Conservation (phyloP, 2,329 filamentous ascomycete species). For the Arachnomyces sp. region DNA sequence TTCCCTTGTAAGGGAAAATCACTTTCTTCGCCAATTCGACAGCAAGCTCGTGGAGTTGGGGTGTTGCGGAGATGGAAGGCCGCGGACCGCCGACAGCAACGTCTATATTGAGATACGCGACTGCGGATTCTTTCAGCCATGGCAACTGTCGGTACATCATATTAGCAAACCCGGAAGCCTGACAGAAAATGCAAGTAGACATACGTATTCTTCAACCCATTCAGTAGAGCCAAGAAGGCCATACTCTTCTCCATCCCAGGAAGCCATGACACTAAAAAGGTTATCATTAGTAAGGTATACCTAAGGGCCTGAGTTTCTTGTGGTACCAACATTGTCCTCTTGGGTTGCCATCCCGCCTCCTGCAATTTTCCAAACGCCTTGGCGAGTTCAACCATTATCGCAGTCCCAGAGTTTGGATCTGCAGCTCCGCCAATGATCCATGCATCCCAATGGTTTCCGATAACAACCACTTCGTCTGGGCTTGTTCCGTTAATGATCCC, state of each 20-base stretch:
- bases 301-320: no score
- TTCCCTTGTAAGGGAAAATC: slow-evolving; percentile 31
- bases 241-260: slow-evolving; percentile 33
- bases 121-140: slow-evolving; percentile 37
- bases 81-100: slow-evolving; percentile 40
- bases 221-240: slow-evolving; percentile 37
- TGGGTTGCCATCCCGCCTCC: slow-evolving; percentile 45
- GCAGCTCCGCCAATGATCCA: slow-evolving; percentile 49
- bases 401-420: slow-evolving; percentile 46
- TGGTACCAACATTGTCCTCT: slow-evolving; percentile 38
- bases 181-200: slow-evolving; percentile 1
- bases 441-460: slow-evolving; percentile 49
- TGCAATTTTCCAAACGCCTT: slow-evolving; percentile 43
- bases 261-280: slow-evolving; percentile 19
- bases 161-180: slow-evolving; percentile 1
- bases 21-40: slow-evolving; percentile 34
- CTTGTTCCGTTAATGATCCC: slow-evolving; percentile 23
- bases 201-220: slow-evolving; percentile 42
- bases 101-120: slow-evolving; percentile 47
- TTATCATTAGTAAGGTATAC: slow-evolving; percentile 1
- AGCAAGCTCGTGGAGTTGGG: slow-evolving; percentile 33
- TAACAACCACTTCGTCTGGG: slow-evolving; percentile 37
- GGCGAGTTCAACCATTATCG: slow-evolving; percentile 43
- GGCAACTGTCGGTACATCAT: slow-evolving; percentile 21
- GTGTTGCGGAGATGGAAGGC: slow-evolving; percentile 31